Percentiles rank a stretch among this genome's conserved stretches.
Conservation (phyloP, 2,329 filamentous ascomycete species). For the Aspergillus sp. region DNA sequence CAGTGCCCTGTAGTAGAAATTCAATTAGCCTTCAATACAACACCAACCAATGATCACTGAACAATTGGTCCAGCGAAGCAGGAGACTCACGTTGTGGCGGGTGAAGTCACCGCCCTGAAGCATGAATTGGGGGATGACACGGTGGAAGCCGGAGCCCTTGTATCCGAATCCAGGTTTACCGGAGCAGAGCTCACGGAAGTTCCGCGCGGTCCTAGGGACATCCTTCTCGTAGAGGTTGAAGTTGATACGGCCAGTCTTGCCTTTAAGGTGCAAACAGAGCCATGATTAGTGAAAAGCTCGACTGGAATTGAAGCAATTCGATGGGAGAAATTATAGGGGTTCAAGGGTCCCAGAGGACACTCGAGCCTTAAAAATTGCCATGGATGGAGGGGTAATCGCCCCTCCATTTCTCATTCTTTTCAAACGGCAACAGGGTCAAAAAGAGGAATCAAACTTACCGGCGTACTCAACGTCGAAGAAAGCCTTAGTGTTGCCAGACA, state of each 20-base stretch:
- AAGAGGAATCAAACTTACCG: conserved; percentile 6
- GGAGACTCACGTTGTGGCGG: conserved; percentile 70
- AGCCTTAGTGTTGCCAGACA: conserved; percentile 61
- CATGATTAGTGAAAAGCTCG: background rate
- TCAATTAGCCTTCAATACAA: background rate
- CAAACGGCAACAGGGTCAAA: background rate
- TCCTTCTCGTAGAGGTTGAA: conserved; percentile 82
- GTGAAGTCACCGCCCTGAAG: conserved; percentile 96
- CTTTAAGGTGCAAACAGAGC: conserved; percentile 40
- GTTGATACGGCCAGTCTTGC: conserved; percentile 72
- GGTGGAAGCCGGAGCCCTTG: conserved; percentile 80
- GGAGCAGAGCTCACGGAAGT: conserved; percentile 83
- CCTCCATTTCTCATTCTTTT: conserved; percentile 5
- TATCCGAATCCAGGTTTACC: conserved; percentile 79
- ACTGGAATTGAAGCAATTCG: conserved; percentile 4
- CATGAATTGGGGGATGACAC: conserved; percentile 91
- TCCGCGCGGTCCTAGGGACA: conserved; percentile 81
- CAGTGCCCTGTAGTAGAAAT: conserved; percentile 63
- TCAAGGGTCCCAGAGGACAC: background rate
- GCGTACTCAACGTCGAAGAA: conserved; percentile 69
- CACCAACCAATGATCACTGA: too few species aligned
- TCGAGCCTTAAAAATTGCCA: background rate
- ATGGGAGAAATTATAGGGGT: background rate
- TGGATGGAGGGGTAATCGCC: conserved; percentile 5
- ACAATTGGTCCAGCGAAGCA: background rate